Evolutionary conservation across 2,329 filamentous ascomycete genomes (phyloP), one percentile per base, ranked within the genome.

Genomic region (Sclerotiophoma versabilis): DNA sequence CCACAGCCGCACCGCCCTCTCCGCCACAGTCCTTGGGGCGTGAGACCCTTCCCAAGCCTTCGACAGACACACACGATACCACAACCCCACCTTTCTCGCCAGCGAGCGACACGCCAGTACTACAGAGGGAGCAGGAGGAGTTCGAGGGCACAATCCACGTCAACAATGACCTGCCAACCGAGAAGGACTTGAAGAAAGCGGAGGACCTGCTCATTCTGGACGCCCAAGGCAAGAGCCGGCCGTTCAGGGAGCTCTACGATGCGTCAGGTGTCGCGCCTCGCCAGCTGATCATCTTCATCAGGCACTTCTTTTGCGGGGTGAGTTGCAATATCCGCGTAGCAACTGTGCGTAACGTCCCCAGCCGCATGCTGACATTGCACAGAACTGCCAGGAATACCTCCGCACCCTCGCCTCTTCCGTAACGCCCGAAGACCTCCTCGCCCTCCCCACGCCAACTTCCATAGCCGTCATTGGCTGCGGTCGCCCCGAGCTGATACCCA

Each of bases 271-370:
- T 71, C 8, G 74, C 73, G 27, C 67, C 69, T 1, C 58, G 86
- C 2, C 84, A 90, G 23, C 79, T 93, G 26, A 75, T 92, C 34
- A 84, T 92, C 62, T 92, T 93, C 69, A 81, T 93, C 52, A 83
- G 90, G 37, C 89, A 92, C 76, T 93, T 92, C 75, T 92, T 90
- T 80, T 92, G 90, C 70, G 88, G 88, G 29, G 89, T 91, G 80
- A 73, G 87, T 81, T 9, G 19, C 11, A 9, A 22, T 33, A n/a
- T 25, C 9, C 32, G 11, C 14, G 3, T 23, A n/a, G 3, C 8
- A 10, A n/a, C n/a, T n/a, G n/a, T n/a, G n/a, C n/a, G n/a, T n/a
- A n/a, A n/a, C n/a, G n/a, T n/a, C 6, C 12, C 9, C 25, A 42
- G 15, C n/a, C 6, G 22, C 26, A 26, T 27, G 27, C 55, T 68